phyloP scores from a whole-genome alignment of 495 filamentous ascomycete species.

The Aspergillus homomorphus region DNA sequence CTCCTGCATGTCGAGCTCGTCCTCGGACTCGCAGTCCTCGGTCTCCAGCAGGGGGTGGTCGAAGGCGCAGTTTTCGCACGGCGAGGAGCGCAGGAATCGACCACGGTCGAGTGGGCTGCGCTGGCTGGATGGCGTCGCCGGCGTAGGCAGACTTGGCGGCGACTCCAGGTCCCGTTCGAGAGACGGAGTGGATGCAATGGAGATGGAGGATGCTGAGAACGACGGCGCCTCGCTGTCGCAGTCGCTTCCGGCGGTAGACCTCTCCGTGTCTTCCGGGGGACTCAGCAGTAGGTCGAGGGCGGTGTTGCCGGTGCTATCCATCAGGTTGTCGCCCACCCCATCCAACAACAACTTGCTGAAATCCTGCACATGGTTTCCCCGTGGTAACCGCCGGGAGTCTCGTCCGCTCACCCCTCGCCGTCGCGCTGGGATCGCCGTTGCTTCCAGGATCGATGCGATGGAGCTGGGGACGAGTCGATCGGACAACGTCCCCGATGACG shows the following conservation, averaged over 20 bases:
- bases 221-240: constrained; percentile 34
- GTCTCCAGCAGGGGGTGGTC: constrained; percentile 56
- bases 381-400: constrained; percentile 36
- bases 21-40: constrained; percentile 31
- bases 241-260: constrained; percentile 32
- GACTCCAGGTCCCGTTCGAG: constrained; percentile 54
- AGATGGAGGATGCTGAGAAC: constrained; percentile 51
- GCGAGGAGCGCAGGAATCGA: constrained; percentile 40
- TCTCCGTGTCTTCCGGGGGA: constrained; percentile 44
- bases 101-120: constrained; percentile 41
- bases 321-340: constrained; percentile 34
- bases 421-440: constrained; percentile 44
- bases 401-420: constrained; percentile 33
- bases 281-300: constrained; percentile 45
- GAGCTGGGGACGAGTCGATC: constrained; percentile 36
- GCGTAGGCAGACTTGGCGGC: constrained; percentile 37
- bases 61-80: constrained; percentile 50
- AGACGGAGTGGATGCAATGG: constrained; percentile 61
- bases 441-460: constrained; percentile 42
- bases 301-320: constrained; percentile 32
- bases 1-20: constrained; percentile 23
- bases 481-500: constrained; percentile 31
- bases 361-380: constrained; percentile 43
- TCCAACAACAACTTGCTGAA: constrained; percentile 45
- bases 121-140: constrained; percentile 35